Conservation (phyloP, 345 rosid genomes). For the Capsella bursapastoris region DNA sequence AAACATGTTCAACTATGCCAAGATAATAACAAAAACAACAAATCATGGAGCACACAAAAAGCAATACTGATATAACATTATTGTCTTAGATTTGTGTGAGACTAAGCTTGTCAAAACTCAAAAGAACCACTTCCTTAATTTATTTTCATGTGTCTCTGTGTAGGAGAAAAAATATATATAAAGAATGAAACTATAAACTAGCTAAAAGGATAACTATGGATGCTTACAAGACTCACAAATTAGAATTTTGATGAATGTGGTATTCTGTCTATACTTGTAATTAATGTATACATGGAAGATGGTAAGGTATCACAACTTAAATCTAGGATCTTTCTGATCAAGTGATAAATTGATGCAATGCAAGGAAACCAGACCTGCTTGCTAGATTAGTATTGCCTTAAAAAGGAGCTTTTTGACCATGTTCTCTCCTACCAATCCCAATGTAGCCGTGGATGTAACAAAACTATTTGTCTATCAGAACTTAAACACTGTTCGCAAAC, state of each 20-base stretch:
- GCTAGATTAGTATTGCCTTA: neutral
- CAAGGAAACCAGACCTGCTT: neutral
- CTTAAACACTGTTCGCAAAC: neutral
- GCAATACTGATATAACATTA: neutral
- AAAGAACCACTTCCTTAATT: neutral
- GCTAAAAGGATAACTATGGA: neutral
- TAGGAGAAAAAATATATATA: too few species aligned
- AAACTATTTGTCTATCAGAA: too few species aligned
- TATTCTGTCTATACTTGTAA: neutral
- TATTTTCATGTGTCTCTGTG: too few species aligned
- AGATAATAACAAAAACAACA: neutral
- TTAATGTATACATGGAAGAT: neutral
- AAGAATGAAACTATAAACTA: neutral
- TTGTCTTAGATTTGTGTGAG: neutral
- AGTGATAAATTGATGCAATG: slow-evolving; percentile 10
- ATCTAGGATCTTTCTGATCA: neutral
- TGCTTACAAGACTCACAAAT: slow-evolving; percentile 11
- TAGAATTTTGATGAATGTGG: neutral
- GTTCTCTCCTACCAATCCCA: neutral
- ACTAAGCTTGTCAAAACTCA: neutral
- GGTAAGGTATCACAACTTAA: neutral
- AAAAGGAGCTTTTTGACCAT: neutral
- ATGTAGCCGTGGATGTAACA: neutral
- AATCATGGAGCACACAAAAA: slow-evolving; percentile 8
- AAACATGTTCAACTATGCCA: neutral